Conservation (phyloP, 805 yeast genomes). For the Pichia cephalocereana region DNA sequence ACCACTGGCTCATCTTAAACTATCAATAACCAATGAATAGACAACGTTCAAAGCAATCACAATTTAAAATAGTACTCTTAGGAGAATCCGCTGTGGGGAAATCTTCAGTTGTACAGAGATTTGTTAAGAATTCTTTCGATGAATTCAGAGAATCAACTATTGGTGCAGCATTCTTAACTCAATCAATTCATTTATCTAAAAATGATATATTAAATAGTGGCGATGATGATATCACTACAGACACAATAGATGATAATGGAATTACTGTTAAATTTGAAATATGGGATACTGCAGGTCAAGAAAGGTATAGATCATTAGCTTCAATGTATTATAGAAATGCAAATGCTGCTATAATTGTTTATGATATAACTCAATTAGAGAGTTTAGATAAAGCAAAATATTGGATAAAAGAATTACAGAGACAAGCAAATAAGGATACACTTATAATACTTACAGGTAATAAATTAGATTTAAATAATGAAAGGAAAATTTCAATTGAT, state of each 20-base stretch:
- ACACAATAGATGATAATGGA: background rate
- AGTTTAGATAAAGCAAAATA: slow-evolving; percentile 64
- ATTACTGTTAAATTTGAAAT: slow-evolving; percentile 54
- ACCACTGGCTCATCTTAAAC: no score
- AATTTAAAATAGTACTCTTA: slow-evolving; percentile 50
- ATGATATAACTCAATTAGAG: slow-evolving; percentile 59
- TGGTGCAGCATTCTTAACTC: slow-evolving; percentile 78
- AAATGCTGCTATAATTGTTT: slow-evolving; percentile 71
- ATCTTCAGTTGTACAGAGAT: slow-evolving; percentile 57
- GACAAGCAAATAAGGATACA: slow-evolving; percentile 67
- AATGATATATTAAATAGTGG: background rate
- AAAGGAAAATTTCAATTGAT: slow-evolving; percentile 36
- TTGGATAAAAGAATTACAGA: slow-evolving; percentile 73
- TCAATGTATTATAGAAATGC: slow-evolving; percentile 81
- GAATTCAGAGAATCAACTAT: slow-evolving; percentile 71
- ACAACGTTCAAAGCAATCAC: slow-evolving; percentile 24
- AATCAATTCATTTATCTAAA: slow-evolving; percentile 31
- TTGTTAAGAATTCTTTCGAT: slow-evolving; percentile 65
- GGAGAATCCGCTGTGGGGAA: slow-evolving; percentile 64
- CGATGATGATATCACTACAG: slow-evolving; percentile 29
- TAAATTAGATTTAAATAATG: slow-evolving; percentile 49
- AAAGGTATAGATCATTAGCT: slow-evolving; percentile 65
- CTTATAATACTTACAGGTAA: slow-evolving; percentile 81
- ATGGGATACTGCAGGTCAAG: slow-evolving; percentile 72
- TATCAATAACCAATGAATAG: background rate